Base-by-base conservation (phyloP, 345 rosid genomes). In the Luvunga scandens region DNA sequence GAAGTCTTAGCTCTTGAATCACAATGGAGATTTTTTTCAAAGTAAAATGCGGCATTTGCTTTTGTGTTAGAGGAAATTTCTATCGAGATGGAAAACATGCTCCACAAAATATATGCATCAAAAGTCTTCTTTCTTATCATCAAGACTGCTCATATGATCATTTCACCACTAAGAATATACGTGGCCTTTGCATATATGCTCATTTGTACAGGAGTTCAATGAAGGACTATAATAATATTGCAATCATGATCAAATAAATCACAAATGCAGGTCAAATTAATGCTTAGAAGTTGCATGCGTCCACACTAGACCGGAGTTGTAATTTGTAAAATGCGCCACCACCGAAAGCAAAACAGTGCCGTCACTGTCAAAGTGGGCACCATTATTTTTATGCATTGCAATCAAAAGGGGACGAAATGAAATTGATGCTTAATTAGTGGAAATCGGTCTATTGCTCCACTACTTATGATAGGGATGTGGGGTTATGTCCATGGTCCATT, bases 291-390 rank as follows among this genome's bases (percentile, higher is more conserved):
- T 34, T 34, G 69, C 59, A 36, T 16, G 50, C 22, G 57, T 50
- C 55, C 12, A 68, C 78, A 80, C 28, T 36, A 48, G 50, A 45
- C 9, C 12, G 55, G 28, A 24, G 55, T n/a, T 25, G 27, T 21
- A 16, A 24, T 38, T n/a, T 25, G 27, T 21, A 16, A 28, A 28
- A 64, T 53, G 42, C 70, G 66, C 66, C 76, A 82, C 71, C 88
- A 85, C 85, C 85, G 88, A 85, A 77, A 74, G 69, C 28, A 71
- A 63, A 69, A 33, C 56, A 62, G 63, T 45, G 5, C 2, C 38
- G 72, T 67, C 24, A 53, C 1, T 60, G 72, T 67, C 24, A 60
- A 82, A 53, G 82, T 73, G 73, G 84, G 76, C 66, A 67, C 75
- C 82, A 76, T 66, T 12, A 66, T 6, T 59, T 62, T 66, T 73